Conservation (phyloP, 495 filamentous ascomycete species). For the Neohortaea acidophila region DNA sequence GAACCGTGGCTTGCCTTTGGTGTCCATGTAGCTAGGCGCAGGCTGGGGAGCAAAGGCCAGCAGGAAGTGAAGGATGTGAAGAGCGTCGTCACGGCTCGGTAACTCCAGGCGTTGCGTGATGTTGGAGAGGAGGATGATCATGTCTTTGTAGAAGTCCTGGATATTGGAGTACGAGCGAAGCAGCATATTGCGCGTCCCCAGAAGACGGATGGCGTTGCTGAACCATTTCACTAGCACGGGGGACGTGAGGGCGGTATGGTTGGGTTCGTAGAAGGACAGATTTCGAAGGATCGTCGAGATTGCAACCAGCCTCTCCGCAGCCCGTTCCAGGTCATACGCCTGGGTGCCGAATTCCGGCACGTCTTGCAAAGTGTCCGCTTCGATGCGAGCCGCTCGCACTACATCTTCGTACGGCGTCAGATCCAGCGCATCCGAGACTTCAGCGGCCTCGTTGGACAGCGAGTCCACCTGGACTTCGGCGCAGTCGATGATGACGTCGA, state of each 20-base stretch:
- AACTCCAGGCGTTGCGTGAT: slow-evolving; percentile 65
- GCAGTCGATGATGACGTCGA: slow-evolving; percentile 78
- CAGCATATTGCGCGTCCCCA: slow-evolving; percentile 81
- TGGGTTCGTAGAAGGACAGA: slow-evolving; percentile 68
- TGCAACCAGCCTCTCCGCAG: slow-evolving; percentile 73
- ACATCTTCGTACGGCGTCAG: slow-evolving; percentile 79
- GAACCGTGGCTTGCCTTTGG: slow-evolving; percentile 34
- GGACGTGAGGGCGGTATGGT: slow-evolving; percentile 55
- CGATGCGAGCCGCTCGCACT: slow-evolving; percentile 54
- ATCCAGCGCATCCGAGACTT: slow-evolving; percentile 69
- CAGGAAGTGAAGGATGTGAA: slow-evolving; percentile 75
- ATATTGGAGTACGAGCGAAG: slow-evolving; percentile 66
- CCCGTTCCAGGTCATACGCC: slow-evolving; percentile 69
- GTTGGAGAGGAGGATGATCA: slow-evolving; percentile 78
- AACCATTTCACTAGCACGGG: slow-evolving; percentile 64
- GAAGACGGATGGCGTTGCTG: slow-evolving; percentile 62
- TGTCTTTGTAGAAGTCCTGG: slow-evolving; percentile 92
- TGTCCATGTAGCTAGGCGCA: slow-evolving; percentile 33
- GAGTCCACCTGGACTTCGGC: slow-evolving; percentile 73
- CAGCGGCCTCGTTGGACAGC: slow-evolving; percentile 61
- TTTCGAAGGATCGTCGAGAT: slow-evolving; percentile 89
- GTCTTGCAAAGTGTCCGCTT: slow-evolving; percentile 53
- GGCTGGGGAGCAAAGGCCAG: slow-evolving; percentile 73
- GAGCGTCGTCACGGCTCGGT: slow-evolving; percentile 74
- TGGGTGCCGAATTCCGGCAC: slow-evolving; percentile 57